Conservation (phyloP, 2,329 filamentous ascomycete species). For the Aphanocladium album region DNA sequence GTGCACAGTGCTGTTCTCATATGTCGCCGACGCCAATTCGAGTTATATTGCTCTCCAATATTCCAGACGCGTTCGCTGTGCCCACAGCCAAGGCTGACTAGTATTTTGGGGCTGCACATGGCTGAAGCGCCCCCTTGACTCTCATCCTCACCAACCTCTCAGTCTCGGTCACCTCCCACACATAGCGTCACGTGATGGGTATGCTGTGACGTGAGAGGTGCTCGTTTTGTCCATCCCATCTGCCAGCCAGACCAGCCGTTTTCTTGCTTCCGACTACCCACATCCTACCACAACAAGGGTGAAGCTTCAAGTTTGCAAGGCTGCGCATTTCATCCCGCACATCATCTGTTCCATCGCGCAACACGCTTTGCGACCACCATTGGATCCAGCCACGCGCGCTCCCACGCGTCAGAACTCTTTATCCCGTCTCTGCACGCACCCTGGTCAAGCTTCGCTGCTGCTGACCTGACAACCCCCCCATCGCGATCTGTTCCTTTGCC, state of each 20-base stretch:
- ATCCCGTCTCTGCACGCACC: slow-evolving; percentile 10
- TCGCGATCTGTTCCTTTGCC: slow-evolving; percentile 1
- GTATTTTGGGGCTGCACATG: not conserved
- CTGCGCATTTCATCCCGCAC: slow-evolving; percentile 12
- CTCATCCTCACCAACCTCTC: slow-evolving; percentile 10
- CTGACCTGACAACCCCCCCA: slow-evolving; percentile 4
- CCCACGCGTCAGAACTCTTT: slow-evolving; percentile 12
- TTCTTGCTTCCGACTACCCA: slow-evolving; percentile 11
- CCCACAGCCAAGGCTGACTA: slow-evolving; percentile 1
- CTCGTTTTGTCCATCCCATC: slow-evolving; percentile 6
- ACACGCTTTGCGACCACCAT: slow-evolving; percentile 13
- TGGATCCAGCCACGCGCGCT: slow-evolving; percentile 12
- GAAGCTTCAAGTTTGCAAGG: slow-evolving; percentile 5
- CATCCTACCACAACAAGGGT: slow-evolving; percentile 12
- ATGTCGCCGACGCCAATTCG: not conserved
- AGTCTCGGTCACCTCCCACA: slow-evolving; percentile 8
- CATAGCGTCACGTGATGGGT: slow-evolving; percentile 13
- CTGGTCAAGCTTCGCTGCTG: slow-evolving; percentile 11
- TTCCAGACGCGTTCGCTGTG: not conserved
- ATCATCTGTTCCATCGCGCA: slow-evolving; percentile 9
- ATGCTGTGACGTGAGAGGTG: slow-evolving; percentile 15
- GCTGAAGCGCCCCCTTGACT: slow-evolving; percentile 3
- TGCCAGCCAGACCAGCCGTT: slow-evolving; percentile 11
- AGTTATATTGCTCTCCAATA: not conserved
- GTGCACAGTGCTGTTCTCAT: not conserved